phyloP scores from a whole-genome alignment of 1,139 yeast species.

The Candida sp. region DNA sequence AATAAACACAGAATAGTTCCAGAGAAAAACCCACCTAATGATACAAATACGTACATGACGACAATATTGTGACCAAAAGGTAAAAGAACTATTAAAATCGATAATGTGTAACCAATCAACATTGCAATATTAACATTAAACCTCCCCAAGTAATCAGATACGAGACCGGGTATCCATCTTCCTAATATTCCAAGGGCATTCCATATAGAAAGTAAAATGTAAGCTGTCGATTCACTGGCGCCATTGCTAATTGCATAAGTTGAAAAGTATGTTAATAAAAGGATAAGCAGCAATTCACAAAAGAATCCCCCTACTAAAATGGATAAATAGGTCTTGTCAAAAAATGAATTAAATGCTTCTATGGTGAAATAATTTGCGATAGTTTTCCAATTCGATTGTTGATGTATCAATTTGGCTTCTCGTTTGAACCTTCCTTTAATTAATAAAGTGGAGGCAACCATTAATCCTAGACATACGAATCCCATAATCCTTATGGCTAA shows the following conservation, averaged over 20 bases:
- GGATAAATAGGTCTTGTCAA: conserved; percentile 18
- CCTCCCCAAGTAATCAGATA: conserved; percentile 36
- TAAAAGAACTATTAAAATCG: conserved; percentile 33
- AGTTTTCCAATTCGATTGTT: conserved; percentile 1
- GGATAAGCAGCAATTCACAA: conserved; percentile 55
- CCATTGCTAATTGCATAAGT: conserved; percentile 44
- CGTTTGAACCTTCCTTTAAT: conserved; percentile 45
- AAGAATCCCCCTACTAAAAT: conserved; percentile 39
- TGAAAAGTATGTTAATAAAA: conserved; percentile 43
- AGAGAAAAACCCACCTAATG: conserved; percentile 29
- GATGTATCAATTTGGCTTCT: conserved; percentile 1
- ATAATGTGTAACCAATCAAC: conserved; percentile 26
- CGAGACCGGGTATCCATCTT: conserved; percentile 33
- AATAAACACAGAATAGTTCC: conserved; percentile 31
- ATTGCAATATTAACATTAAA: conserved; percentile 37
- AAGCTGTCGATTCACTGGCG: conserved; percentile 30
- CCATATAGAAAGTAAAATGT: conserved; percentile 34
- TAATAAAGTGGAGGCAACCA: conserved; percentile 34
- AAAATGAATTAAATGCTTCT: background rate
- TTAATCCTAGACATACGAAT: conserved; percentile 42
- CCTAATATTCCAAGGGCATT: conserved; percentile 40
- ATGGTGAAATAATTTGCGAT: background rate
- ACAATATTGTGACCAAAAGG: conserved; percentile 34
- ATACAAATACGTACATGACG: conserved; percentile 33
- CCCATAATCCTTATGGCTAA: conserved; percentile 64